phyloP scores from a whole-genome alignment of 2,329 filamentous ascomycete genomes.

The Teratosphaeria zuluensis region DNA sequence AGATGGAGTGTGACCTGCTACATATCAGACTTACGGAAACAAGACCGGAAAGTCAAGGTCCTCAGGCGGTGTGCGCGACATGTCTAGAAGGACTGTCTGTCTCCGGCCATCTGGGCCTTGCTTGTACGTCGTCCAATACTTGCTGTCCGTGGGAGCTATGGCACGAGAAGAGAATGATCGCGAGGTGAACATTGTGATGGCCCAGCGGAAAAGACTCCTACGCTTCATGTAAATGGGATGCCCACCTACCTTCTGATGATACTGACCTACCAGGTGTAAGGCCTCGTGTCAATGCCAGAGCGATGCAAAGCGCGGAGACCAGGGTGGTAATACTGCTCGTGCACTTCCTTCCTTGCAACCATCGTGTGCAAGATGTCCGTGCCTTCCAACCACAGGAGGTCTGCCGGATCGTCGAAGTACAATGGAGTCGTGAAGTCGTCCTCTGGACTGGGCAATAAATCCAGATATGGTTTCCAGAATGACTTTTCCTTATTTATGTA shows the following conservation, averaged over 20 bases:
- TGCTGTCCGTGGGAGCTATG: constrained; percentile 23
- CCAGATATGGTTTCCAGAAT: constrained; percentile 29
- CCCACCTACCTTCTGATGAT: constrained; percentile 15
- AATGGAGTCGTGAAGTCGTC: constrained; percentile 23
- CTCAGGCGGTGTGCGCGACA: constrained; percentile 22
- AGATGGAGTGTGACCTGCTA: too few relatives aligned
- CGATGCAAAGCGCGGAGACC: constrained; percentile 23
- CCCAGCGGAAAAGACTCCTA: constrained; percentile 41
- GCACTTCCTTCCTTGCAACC: constrained; percentile 23
- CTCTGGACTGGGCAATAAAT: constrained; percentile 24
- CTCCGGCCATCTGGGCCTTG: constrained; percentile 15
- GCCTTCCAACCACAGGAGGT: constrained; percentile 25
- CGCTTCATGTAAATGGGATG: constrained; percentile 5
- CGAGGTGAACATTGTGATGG: constrained; percentile 43
- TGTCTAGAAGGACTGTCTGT: constrained; percentile 26
- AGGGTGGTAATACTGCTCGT: constrained; percentile 27
- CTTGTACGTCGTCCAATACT: constrained; percentile 29
- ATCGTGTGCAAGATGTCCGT: constrained; percentile 26
- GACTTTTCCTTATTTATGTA: constrained; percentile 23
- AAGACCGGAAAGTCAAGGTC: constrained; percentile 35
- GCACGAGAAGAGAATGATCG: constrained; percentile 40
- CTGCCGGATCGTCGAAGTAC: constrained; percentile 24
- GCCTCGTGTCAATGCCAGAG: constrained; percentile 21
- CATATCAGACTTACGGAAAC: constrained; percentile 26
- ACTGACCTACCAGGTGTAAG: constrained; percentile 33